Conservation (phyloP, 192 early-diverging fungal genomes). For the Allomyces macrogynus region DNA sequence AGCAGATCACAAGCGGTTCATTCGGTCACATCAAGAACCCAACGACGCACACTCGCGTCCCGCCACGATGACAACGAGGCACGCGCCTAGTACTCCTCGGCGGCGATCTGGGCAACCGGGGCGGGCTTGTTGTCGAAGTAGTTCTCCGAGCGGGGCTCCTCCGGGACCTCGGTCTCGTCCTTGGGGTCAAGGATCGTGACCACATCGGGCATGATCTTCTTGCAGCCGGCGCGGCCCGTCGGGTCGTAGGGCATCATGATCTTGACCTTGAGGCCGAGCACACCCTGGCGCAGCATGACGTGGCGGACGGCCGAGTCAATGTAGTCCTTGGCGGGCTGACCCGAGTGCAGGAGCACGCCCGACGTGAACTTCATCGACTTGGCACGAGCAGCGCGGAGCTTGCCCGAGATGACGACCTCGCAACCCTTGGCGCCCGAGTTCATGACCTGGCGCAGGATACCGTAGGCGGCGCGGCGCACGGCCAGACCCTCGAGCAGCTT, state of each 20-base stretch:
- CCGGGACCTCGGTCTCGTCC: not conserved
- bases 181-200: constrained; percentile 59
- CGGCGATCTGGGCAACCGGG: too few species aligned
- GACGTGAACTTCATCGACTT: constrained; percentile 99
- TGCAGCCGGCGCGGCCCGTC: constrained; percentile 79
- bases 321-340: constrained; percentile 88
- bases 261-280: constrained; percentile 99
- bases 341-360: constrained; percentile 99
- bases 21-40: too few species aligned
- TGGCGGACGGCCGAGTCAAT: constrained; percentile 92
- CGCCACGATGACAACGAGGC: too few species aligned
- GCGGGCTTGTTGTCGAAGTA: not conserved
- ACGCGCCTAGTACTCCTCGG: too few species aligned
- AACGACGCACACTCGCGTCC: too few species aligned
- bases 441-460: constrained; percentile 97
- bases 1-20: too few species aligned
- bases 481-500: constrained; percentile 93
- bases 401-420: constrained; percentile 97
- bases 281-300: constrained; percentile 96
- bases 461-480: constrained; percentile 93
- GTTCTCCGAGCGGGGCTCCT: not conserved
- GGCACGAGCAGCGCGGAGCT: constrained; percentile 98
- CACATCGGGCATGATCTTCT: constrained; percentile 83
- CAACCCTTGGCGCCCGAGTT: constrained; percentile 98
- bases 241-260: constrained; percentile 84